Percentiles rank a stretch among this genome's conserved stretches.
phyloP scores from a whole-genome alignment of 2,329 filamentous ascomycete species.

The Alternaria consortialis region DNA sequence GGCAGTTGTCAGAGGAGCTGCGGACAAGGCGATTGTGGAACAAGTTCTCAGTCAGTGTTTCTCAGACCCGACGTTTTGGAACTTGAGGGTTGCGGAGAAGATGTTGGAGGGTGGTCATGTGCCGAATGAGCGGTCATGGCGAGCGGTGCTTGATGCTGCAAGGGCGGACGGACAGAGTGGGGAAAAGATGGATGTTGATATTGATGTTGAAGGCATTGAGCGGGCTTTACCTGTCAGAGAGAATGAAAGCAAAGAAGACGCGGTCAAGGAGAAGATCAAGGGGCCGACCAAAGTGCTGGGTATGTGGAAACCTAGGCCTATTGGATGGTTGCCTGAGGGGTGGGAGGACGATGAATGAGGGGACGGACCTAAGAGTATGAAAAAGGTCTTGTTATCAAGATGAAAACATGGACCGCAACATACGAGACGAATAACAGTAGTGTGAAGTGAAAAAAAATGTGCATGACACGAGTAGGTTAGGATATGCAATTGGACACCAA shows the following conservation, averaged over 20 bases:
- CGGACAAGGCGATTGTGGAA: conserved; percentile 11
- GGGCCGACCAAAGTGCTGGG: conserved; percentile 46
- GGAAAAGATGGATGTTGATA: conserved; percentile 18
- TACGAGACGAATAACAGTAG: not conserved
- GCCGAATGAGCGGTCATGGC: conserved; percentile 23
- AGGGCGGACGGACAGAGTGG: conserved; percentile 11
- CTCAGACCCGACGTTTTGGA: conserved; percentile 50
- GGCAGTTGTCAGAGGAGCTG: conserved; percentile 31
- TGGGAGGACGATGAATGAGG: conserved; percentile 38
- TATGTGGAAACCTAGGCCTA: conserved; percentile 43
- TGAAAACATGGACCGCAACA: not conserved
- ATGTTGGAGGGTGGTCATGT: conserved; percentile 40
- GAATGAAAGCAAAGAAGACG: conserved; percentile 3
- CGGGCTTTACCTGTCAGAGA: conserved; percentile 2
- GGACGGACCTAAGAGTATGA: not conserved
- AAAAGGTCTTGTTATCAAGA: not conserved
- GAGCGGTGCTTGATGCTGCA: conserved; percentile 45
- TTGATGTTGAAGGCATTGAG: conserved; percentile 12
- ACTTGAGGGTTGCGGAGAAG: conserved; percentile 45
- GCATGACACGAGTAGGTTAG: no score
- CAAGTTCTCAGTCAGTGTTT: conserved; percentile 41
- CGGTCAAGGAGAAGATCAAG: conserved; percentile 16
- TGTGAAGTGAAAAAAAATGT: not conserved
- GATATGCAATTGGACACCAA: not conserved
- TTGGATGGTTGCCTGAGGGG: conserved; percentile 40